These are phyloP conservation scores for Gossypium herbaceum DNA, from an alignment of 345 rosid species.

Conservation along the genomic window DNA sequence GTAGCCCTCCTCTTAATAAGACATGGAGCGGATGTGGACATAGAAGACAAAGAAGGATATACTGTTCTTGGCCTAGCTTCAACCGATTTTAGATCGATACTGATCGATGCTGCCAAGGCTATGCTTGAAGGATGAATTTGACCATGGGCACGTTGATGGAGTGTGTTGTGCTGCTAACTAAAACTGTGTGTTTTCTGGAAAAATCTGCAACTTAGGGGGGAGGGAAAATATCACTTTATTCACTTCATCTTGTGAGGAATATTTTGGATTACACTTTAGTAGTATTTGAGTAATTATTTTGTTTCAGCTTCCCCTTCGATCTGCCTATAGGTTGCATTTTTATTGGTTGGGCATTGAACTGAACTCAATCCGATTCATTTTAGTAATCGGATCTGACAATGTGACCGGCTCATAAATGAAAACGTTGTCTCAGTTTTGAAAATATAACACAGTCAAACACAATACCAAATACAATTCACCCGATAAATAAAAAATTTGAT, in stretches of 20 bases:
- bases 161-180: not conserved
- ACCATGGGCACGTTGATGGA: constrained; percentile 10
- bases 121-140: constrained; percentile 67
- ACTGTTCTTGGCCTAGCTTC: constrained; percentile 92
- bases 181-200: not conserved
- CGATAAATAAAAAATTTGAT: too few relatives aligned
- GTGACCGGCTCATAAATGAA: too few relatives aligned
- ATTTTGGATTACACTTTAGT: not conserved
- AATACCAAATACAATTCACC: too few relatives aligned
- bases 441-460: too few relatives aligned
- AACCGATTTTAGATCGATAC: constrained; percentile 45
- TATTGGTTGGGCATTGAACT: too few relatives aligned
- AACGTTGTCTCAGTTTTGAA: too few relatives aligned
- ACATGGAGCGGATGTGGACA: constrained; percentile 88
- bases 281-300: too few relatives aligned
- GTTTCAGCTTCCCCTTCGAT: too few relatives aligned
- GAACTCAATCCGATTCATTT: too few relatives aligned
- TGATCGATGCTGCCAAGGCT: constrained; percentile 70
- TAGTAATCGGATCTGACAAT: too few relatives aligned
- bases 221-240: not conserved
- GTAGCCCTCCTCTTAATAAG: constrained; percentile 75
- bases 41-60: constrained; percentile 91
- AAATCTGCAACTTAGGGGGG: too few relatives aligned
- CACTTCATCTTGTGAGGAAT: not conserved
- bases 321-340: too few relatives aligned